Percentiles rank a stretch among this genome's conserved stretches.
Conservation (phyloP, 345 rosid species). For the Pistacia atlantica region DNA sequence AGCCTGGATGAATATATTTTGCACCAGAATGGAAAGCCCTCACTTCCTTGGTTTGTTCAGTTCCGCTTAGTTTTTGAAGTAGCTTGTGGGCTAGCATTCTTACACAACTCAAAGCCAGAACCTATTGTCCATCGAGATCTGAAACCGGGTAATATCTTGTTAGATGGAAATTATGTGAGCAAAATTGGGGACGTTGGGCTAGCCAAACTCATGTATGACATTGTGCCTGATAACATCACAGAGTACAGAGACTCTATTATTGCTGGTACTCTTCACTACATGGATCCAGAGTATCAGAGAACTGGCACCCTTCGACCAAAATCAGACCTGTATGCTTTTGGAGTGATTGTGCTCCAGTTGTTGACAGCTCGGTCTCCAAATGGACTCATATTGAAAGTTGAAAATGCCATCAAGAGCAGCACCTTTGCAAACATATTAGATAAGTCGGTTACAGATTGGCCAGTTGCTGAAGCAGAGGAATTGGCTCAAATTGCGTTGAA, state of each 20-base stretch:
- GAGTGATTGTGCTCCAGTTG: conserved; percentile 71
- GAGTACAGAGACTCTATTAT: conserved; percentile 64
- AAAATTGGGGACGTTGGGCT: conserved; percentile 90
- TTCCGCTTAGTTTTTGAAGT: conserved; percentile 75
- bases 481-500: conserved; percentile 65
- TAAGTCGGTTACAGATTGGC: conserved; percentile 68
- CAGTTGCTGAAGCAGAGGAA: conserved; percentile 62
- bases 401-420: conserved; percentile 61
- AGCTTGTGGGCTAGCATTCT: conserved; percentile 82
- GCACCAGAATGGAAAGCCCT: conserved; percentile 53
- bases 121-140: conserved; percentile 86
- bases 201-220: conserved; percentile 79
- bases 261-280: conserved; percentile 80
- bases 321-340: conserved; percentile 85
- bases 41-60: conserved; percentile 84
- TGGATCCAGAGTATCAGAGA: conserved; percentile 91
- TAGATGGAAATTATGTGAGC: conserved; percentile 74
- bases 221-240: conserved; percentile 68
- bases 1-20: conserved; percentile 67
- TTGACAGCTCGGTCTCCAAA: conserved; percentile 63
- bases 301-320: conserved; percentile 89
- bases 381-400: conserved; percentile 57
- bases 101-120: conserved; percentile 91
- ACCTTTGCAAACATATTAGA: conserved; percentile 66
- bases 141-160: conserved; percentile 78